These are phyloP conservation scores for Nicotiana obtusifolia DNA, from an alignment of 257 asterid species.

Conservation along the genomic window DNA sequence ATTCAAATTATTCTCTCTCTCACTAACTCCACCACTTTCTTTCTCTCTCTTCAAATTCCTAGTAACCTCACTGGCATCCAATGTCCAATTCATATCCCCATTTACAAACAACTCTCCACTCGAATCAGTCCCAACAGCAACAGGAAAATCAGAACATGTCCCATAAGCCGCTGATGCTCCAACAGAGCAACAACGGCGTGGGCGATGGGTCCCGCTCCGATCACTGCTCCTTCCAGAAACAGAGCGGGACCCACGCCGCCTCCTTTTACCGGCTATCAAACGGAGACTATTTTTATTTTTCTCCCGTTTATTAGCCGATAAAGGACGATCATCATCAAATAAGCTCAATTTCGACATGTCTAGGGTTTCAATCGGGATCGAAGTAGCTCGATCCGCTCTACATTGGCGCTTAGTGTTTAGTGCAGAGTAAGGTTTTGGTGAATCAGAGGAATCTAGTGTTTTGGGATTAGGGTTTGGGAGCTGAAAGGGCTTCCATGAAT, in stretches of 20 bases:
- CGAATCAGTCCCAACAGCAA: slow-evolving; percentile 86
- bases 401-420: slow-evolving; percentile 70
- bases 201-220: slow-evolving; percentile 44
- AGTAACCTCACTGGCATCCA: slow-evolving; percentile 76
- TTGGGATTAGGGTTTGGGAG: slow-evolving; percentile 32
- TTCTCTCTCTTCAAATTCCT: slow-evolving; percentile 56
- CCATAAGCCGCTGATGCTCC: slow-evolving; percentile 88
- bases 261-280: slow-evolving; percentile 71
- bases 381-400: slow-evolving; percentile 61
- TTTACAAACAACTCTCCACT: slow-evolving; percentile 86
- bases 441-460: slow-evolving; percentile 52
- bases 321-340: slow-evolving; percentile 61
- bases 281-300: neutral
- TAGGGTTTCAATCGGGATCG: slow-evolving; percentile 68
- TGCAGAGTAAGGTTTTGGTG: slow-evolving; percentile 33
- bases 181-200: slow-evolving; percentile 53
- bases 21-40: slow-evolving; percentile 42
- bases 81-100: slow-evolving; percentile 83
- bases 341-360: slow-evolving; percentile 81
- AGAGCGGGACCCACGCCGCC: slow-evolving; percentile 80
- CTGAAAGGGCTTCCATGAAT: slow-evolving; percentile 45
- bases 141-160: slow-evolving; percentile 82
- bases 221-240: slow-evolving; percentile 94
- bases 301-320: slow-evolving; percentile 36
- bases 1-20: slow-evolving; percentile 37